A percentile compares a stretch with the other conserved stretches of the same genome.
Evolutionary conservation across 176 grass and related monocot genomes (phyloP).

Genomic region (Dactylis glomerata): DNA sequence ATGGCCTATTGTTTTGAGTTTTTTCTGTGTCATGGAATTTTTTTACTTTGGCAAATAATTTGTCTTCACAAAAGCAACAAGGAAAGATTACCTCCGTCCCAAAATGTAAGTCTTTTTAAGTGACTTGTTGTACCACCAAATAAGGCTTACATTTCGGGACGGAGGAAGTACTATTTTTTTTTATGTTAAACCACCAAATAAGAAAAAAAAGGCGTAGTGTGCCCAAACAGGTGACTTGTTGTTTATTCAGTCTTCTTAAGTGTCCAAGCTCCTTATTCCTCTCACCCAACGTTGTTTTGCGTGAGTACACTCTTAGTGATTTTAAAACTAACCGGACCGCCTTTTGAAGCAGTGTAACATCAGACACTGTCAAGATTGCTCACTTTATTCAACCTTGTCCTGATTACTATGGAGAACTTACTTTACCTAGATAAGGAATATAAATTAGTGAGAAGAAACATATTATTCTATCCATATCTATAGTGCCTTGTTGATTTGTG

Average conservation of each 20-base stretch:
- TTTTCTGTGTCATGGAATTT: not conserved
- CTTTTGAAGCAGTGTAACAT: conserved; percentile 6
- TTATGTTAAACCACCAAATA: not conserved
- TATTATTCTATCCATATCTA: not conserved
- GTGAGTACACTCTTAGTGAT: not conserved
- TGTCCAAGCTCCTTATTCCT: not conserved
- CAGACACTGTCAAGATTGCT: not conserved
- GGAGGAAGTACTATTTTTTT: no score
- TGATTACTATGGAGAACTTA: not conserved
- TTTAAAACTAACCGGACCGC: not conserved
- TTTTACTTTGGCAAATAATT: not conserved
- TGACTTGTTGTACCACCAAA: no score
- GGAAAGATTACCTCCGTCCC: no score
- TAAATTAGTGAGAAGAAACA: not conserved
- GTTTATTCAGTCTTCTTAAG: not conserved
- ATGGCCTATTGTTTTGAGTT: not conserved
- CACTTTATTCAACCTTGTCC: not conserved
- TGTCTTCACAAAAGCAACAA: not conserved
- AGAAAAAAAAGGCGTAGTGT: conserved; percentile 4
- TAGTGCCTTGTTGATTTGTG: not conserved
- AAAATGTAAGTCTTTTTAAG: no score
- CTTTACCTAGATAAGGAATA: conserved; percentile 9
- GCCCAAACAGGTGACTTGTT: not conserved
- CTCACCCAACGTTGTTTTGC: not conserved
- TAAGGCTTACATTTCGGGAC: no score